These are phyloP conservation scores for Flaveria bidentis DNA, from an alignment of 129 eudicot species.

Conservation along the genomic window DNA sequence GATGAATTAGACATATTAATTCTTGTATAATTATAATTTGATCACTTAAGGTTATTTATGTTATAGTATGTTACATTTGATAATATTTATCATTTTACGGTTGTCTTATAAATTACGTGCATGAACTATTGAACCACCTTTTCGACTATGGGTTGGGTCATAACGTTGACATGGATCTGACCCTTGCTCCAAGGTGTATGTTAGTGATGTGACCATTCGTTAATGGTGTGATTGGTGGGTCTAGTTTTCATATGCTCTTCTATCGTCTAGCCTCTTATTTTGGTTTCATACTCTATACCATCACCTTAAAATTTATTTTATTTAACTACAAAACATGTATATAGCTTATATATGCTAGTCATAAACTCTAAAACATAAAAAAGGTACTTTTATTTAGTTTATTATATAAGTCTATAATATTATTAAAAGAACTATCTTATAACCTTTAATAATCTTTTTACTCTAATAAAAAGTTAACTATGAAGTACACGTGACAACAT, in stretches of 20 bases:
- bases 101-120: not conserved
- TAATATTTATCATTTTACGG: too few relatives aligned
- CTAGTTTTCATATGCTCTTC: conserved; percentile 12
- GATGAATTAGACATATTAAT: too few relatives aligned
- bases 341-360: too few relatives aligned
- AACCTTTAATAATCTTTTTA: too few relatives aligned
- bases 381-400: too few relatives aligned
- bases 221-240: conserved; percentile 14
- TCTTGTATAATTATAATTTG: too few relatives aligned
- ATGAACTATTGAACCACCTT: not conserved
- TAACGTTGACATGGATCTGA: not conserved
- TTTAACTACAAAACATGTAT: not conserved
- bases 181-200: not conserved
- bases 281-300: not conserved
- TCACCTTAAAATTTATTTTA: not conserved
- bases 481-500: too few relatives aligned
- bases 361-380: too few relatives aligned
- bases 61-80: too few relatives aligned
- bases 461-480: too few relatives aligned
- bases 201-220: not conserved
- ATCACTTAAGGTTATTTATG: not conserved
- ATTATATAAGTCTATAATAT: too few relatives aligned
- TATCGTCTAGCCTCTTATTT: not conserved
- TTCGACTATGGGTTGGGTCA: conserved; percentile 1
- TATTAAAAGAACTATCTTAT: too few relatives aligned